Conservation (phyloP, 768 basidiomycete species). For the Termitomyces sp. region DNA sequence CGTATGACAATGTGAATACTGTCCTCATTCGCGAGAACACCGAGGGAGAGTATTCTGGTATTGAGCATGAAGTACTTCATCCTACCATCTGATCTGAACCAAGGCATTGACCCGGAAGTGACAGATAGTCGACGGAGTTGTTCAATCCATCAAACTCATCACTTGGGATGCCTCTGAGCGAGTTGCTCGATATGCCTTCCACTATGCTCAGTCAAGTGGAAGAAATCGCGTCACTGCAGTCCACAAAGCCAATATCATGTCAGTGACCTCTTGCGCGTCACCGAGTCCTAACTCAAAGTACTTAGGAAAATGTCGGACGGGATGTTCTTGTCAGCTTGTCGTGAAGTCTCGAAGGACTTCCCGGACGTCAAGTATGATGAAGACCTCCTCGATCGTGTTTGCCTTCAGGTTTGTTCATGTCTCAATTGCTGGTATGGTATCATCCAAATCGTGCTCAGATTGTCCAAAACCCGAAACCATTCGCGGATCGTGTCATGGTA, state of each 20-base stretch:
- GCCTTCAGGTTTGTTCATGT: conserved; percentile 62
- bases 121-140: conserved; percentile 92
- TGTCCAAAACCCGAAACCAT: conserved; percentile 90
- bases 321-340: conserved; percentile 98
- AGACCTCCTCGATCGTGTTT: conserved; percentile 94
- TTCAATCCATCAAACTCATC: conserved; percentile 99
- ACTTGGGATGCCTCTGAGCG: conserved; percentile 99
- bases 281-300: conserved; percentile 1
- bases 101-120: neutral
- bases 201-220: conserved; percentile 87
- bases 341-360: conserved; percentile 93
- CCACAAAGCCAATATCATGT: conserved; percentile 99
- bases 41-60: conserved; percentile 99
- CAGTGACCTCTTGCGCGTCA: conserved; percentile 21
- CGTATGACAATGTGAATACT: conserved; percentile 97
- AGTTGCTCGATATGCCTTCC: conserved; percentile 97
- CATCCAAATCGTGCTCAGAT: conserved; percentile 38
- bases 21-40: conserved; percentile 99
- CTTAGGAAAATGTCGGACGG: conserved; percentile 97
- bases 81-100: neutral
- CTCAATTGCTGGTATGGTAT: neutral
- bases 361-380: conserved; percentile 93
- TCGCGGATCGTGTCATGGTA: conserved; percentile 96
- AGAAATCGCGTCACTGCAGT: conserved; percentile 95
- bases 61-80: conserved; percentile 86